Conservation (phyloP, 2,329 filamentous ascomycete species). For the Exophiala spinifera region DNA sequence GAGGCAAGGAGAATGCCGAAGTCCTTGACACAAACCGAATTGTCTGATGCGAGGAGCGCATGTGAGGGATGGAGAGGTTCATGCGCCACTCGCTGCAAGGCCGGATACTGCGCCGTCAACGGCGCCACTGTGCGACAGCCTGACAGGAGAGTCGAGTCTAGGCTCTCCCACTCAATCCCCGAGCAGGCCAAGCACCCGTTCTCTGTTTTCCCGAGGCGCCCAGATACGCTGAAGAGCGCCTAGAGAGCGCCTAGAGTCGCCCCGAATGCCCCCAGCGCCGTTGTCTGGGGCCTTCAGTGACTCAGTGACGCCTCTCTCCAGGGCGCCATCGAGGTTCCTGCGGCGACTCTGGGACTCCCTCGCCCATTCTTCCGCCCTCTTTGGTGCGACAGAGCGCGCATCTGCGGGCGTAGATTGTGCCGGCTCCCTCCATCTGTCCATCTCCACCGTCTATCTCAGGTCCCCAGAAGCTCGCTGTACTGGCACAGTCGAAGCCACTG, state of each 20-base stretch:
- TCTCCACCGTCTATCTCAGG: too few relatives aligned
- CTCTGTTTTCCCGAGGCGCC: not conserved
- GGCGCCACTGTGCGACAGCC: not conserved
- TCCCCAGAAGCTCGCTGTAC: too few relatives aligned
- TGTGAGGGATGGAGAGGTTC: too few relatives aligned
- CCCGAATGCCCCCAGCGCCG: not conserved
- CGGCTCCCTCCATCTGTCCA: too few relatives aligned
- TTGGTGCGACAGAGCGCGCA: too few relatives aligned
- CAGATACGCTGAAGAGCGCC: too few relatives aligned
- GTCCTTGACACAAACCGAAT: not conserved
- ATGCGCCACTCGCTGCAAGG: not conserved
- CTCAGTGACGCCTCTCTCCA: too few relatives aligned
- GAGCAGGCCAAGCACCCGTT: not conserved
- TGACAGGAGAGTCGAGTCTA: not conserved
- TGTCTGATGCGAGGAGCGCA: too few relatives aligned
- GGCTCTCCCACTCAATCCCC: not conserved
- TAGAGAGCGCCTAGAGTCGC: too few relatives aligned
- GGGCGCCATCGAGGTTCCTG: too few relatives aligned
- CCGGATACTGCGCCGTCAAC: not conserved
- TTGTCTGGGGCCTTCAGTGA: conserved; percentile 9
- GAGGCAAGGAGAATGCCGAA: not conserved
- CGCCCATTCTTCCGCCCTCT: not conserved
- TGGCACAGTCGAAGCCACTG: too few relatives aligned
- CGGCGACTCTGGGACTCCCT: not conserved
- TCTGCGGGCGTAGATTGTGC: too few relatives aligned